Evolutionary conservation across 1,284 basidiomycete genomes (phyloP).

Genomic region (Pascua guehoae): DNA sequence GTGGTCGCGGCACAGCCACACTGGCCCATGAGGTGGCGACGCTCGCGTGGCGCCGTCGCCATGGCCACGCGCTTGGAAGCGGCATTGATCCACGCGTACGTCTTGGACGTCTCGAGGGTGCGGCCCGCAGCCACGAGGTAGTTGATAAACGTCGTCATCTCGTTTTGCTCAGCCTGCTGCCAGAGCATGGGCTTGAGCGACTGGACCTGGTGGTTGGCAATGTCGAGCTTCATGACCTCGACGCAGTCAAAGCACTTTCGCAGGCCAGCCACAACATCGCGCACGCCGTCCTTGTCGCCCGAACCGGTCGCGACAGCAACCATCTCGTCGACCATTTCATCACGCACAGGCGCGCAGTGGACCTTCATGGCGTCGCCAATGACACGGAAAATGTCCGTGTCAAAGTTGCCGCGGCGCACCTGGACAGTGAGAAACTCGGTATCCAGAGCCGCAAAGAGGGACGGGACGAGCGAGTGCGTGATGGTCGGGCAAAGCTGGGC

Average conservation of each 20-base stretch:
- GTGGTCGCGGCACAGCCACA: conserved; percentile 23
- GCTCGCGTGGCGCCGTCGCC: conserved; percentile 17
- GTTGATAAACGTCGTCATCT: conserved; percentile 66
- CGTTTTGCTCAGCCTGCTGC: conserved; percentile 73
- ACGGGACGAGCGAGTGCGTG: conserved; percentile 48
- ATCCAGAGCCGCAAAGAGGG: conserved; percentile 53
- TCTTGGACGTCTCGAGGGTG: conserved; percentile 26
- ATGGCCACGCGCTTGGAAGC: conserved; percentile 35
- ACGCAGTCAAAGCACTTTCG: conserved; percentile 84
- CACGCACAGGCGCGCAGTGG: conserved; percentile 90
- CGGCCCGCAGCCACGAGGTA: conserved; percentile 26
- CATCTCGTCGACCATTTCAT: conserved; percentile 78
- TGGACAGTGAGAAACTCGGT: conserved; percentile 70
- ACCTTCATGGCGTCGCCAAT: conserved; percentile 79
- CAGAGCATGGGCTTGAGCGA: conserved; percentile 79
- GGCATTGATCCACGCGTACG: conserved; percentile 34
- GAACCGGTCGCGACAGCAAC: conserved; percentile 58
- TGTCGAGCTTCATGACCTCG: conserved; percentile 93
- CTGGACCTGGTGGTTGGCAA: conserved; percentile 90
- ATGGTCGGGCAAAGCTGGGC: conserved; percentile 59
- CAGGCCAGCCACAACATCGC: conserved; percentile 68
- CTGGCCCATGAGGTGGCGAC: conserved; percentile 30
- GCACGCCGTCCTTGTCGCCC: conserved; percentile 48
- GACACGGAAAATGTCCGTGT: conserved; percentile 71
- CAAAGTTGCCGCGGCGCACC: conserved; percentile 70